Conservation (phyloP, 352 stramenopile genomes). For the Phytophthora uliginosa region DNA sequence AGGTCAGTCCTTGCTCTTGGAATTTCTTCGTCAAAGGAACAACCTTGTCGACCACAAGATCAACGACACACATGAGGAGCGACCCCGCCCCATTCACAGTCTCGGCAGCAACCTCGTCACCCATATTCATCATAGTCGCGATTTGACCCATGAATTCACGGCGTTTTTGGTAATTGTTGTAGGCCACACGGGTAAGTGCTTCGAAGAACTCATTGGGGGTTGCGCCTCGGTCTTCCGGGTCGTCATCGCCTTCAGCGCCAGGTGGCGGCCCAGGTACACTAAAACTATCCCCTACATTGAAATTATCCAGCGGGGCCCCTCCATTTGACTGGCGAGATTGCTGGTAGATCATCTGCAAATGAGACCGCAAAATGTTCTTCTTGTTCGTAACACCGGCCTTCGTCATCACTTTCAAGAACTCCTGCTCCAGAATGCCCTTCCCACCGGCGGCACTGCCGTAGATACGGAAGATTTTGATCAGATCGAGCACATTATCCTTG, state of each 20-base stretch:
- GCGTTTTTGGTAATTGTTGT: slow-evolving; percentile 79
- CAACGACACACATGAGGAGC: slow-evolving; percentile 56
- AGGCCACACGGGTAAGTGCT: slow-evolving; percentile 70
- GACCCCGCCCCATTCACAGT: slow-evolving; percentile 16
- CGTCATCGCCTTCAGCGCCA: slow-evolving; percentile 48
- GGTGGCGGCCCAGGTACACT: neutral
- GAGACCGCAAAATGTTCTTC: slow-evolving; percentile 82
- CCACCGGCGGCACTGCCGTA: slow-evolving; percentile 73
- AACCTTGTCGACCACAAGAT: slow-evolving; percentile 75
- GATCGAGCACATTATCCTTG: slow-evolving; percentile 78
- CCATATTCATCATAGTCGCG: slow-evolving; percentile 45
- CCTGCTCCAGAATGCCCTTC: slow-evolving; percentile 80
- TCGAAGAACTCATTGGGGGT: slow-evolving; percentile 89
- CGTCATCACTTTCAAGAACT: slow-evolving; percentile 89
- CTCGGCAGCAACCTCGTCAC: slow-evolving; percentile 17
- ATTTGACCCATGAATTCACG: slow-evolving; percentile 52
- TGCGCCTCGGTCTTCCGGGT: slow-evolving; percentile 64
- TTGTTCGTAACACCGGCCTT: slow-evolving; percentile 81
- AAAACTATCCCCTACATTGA: slow-evolving; percentile 12
- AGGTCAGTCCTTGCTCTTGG: slow-evolving; percentile 82
- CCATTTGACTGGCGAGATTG: slow-evolving; percentile 56
- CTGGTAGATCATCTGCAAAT: slow-evolving; percentile 83
- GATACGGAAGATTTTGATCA: slow-evolving; percentile 87
- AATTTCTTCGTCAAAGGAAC: slow-evolving; percentile 82
- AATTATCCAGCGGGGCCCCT: slow-evolving; percentile 13